Conservation (phyloP, 2,329 filamentous ascomycete species). For the Fusarium falciforme region DNA sequence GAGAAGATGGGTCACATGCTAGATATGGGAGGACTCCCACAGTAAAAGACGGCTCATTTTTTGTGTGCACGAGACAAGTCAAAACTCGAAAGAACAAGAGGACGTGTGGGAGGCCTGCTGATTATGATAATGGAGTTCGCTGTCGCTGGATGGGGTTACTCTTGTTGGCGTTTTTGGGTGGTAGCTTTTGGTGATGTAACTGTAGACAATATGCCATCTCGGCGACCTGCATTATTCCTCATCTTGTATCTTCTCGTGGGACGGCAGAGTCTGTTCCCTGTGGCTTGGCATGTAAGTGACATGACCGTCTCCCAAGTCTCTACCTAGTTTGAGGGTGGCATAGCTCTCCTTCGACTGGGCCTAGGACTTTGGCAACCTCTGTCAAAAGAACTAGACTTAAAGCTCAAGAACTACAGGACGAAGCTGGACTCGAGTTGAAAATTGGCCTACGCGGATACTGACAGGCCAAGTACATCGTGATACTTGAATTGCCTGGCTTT, state of each 20-base stretch:
- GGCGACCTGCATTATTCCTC: slow-evolving; percentile 10
- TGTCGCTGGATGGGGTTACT: slow-evolving; percentile 28
- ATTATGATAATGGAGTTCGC: slow-evolving; percentile 35
- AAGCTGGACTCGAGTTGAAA: no score
- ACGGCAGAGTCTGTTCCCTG: not conserved
- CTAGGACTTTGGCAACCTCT: not conserved
- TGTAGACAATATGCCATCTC: slow-evolving; percentile 35
- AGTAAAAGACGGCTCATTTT: slow-evolving; percentile 7
- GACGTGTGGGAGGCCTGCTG: slow-evolving; percentile 1
- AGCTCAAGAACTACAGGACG: not conserved
- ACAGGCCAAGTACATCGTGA: not conserved
- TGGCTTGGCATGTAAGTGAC: not conserved
- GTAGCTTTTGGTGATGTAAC: slow-evolving; percentile 28
- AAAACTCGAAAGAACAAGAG: not conserved
- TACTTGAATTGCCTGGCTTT: not conserved
- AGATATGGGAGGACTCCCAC: slow-evolving; percentile 58
- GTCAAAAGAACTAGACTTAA: not conserved
- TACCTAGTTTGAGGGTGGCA: not conserved
- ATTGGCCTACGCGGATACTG: no score
- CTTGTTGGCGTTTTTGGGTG: slow-evolving; percentile 38
- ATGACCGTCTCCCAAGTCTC: not conserved
- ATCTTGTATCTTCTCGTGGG: not conserved
- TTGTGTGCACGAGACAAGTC: not conserved
- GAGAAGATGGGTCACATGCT: slow-evolving; percentile 90
- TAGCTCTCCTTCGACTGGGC: not conserved